Evolutionary conservation across 371 early-diverging fungal species (phyloP).

Genomic region (Syncephalastrum racemosum): DNA sequence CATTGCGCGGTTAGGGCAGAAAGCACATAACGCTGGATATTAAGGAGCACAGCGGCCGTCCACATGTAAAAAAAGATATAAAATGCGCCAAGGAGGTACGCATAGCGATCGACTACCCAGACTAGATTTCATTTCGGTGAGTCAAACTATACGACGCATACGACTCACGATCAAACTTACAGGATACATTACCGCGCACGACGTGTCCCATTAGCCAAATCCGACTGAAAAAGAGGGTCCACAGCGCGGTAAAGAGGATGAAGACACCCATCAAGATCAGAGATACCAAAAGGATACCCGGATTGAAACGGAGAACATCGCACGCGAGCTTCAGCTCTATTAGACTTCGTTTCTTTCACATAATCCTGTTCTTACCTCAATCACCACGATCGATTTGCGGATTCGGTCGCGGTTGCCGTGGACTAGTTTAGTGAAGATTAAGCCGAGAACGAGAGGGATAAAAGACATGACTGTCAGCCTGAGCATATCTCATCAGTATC

Average conservation of each 20-base stretch:
- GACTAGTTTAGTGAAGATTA: slow-evolving; percentile 38
- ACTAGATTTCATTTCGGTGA: neutral
- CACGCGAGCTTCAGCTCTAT: slow-evolving; percentile 61
- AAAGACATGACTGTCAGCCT: slow-evolving; percentile 56
- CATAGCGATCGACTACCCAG: slow-evolving; percentile 59
- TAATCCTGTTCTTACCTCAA: slow-evolving; percentile 43
- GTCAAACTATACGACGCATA: slow-evolving; percentile 10
- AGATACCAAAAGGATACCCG: slow-evolving; percentile 64
- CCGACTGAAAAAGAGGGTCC: slow-evolving; percentile 68
- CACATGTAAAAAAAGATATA: slow-evolving; percentile 75
- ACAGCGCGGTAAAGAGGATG: slow-evolving; percentile 60
- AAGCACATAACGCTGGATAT: slow-evolving; percentile 65
- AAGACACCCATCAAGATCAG: slow-evolving; percentile 54
- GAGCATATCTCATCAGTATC: neutral
- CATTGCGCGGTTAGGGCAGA: slow-evolving; percentile 76
- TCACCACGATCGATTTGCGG: slow-evolving; percentile 56
- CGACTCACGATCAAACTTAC: neutral
- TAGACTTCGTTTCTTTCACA: neutral
- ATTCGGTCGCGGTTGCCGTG: slow-evolving; percentile 42
- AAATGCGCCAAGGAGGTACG: slow-evolving; percentile 50
- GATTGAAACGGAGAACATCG: slow-evolving; percentile 72
- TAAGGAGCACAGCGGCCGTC: slow-evolving; percentile 68
- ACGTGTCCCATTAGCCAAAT: slow-evolving; percentile 65
- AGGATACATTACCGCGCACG: slow-evolving; percentile 10
- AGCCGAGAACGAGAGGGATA: slow-evolving; percentile 50